Percentiles rank a stretch among this genome's conserved stretches.
Conservation (phyloP, 495 filamentous ascomycete species). For the Aspergillus conjunctus region DNA sequence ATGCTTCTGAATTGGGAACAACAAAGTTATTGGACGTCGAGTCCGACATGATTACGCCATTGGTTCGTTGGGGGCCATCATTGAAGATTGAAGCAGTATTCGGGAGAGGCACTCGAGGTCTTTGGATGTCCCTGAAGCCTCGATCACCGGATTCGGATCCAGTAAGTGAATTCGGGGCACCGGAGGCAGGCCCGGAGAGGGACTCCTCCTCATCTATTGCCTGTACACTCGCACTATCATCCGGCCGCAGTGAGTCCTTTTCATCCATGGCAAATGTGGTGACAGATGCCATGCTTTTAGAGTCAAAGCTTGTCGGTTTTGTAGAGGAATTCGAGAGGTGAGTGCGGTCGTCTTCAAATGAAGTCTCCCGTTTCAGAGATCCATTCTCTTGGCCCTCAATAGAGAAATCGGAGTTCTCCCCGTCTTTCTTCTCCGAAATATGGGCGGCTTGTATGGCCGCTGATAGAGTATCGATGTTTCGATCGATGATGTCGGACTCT, state of each 20-base stretch:
- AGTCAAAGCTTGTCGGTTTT: slow-evolving; percentile 85
- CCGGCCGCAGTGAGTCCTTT: slow-evolving; percentile 89
- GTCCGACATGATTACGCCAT: slow-evolving; percentile 36
- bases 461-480: slow-evolving; percentile 37
- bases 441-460: slow-evolving; percentile 40
- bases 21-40: slow-evolving; percentile 46
- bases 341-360: slow-evolving; percentile 61
- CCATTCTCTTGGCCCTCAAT: slow-evolving; percentile 34
- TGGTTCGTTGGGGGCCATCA: slow-evolving; percentile 28
- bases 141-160: slow-evolving; percentile 77
- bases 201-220: slow-evolving; percentile 87
- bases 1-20: slow-evolving; percentile 32
- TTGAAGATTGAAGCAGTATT: slow-evolving; percentile 36
- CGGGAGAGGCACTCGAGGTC: slow-evolving; percentile 38
- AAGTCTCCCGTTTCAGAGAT: slow-evolving; percentile 43
- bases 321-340: slow-evolving; percentile 74
- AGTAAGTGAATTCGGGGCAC: slow-evolving; percentile 70
- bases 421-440: slow-evolving; percentile 34
- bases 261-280: slow-evolving; percentile 92
- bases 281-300: slow-evolving; percentile 87
- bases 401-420: slow-evolving; percentile 33
- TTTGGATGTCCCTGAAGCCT: slow-evolving; percentile 65
- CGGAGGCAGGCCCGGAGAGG: slow-evolving; percentile 70
- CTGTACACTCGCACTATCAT: slow-evolving; percentile 91
- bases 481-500: slow-evolving; percentile 26